Evolutionary conservation across 2,329 filamentous ascomycete species (phyloP).

Genomic region (Arthrobotrys musiformis): DNA sequence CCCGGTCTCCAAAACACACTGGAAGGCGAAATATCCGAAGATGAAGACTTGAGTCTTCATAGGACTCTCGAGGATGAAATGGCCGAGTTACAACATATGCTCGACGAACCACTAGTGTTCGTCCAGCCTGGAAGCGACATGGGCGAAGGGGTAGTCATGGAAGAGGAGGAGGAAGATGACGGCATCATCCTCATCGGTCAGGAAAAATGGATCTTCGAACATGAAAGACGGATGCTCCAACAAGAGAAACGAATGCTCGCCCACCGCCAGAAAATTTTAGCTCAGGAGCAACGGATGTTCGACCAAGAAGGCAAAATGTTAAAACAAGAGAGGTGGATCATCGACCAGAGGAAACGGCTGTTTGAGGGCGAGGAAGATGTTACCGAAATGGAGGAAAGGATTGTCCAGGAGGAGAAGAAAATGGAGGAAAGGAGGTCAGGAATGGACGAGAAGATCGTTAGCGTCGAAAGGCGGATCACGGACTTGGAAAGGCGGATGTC

Average conservation of each 20-base stretch:
- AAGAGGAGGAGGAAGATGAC: conserved; percentile 38
- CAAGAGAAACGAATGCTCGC: conserved; percentile 50
- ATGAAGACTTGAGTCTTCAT: conserved; percentile 33
- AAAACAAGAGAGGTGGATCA: conserved; percentile 45
- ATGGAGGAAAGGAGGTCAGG: conserved; percentile 22
- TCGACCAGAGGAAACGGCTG: conserved; percentile 43
- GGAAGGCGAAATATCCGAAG: conserved; percentile 21
- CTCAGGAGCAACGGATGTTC: conserved; percentile 39
- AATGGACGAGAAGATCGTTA: conserved; percentile 32
- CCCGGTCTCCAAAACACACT: conserved; percentile 8
- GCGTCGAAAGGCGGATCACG: conserved; percentile 37
- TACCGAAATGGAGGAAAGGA: conserved; percentile 28
- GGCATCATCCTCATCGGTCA: conserved; percentile 37
- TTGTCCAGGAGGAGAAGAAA: conserved; percentile 30
- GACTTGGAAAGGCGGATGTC: conserved; percentile 26
- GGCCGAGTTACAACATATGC: conserved; percentile 37
- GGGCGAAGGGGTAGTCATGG: conserved; percentile 22
- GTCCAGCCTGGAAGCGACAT: conserved; percentile 4
- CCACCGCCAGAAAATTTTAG: conserved; percentile 37
- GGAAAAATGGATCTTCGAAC: conserved; percentile 53
- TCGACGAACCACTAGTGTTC: conserved; percentile 39
- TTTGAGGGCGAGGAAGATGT: conserved; percentile 48
- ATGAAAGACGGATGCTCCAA: conserved; percentile 47
- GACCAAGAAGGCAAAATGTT: conserved; percentile 46
- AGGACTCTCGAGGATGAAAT: conserved; percentile 46